Base-by-base conservation (phyloP, 331 rosid genomes). In the Quercus phellos region DNA sequence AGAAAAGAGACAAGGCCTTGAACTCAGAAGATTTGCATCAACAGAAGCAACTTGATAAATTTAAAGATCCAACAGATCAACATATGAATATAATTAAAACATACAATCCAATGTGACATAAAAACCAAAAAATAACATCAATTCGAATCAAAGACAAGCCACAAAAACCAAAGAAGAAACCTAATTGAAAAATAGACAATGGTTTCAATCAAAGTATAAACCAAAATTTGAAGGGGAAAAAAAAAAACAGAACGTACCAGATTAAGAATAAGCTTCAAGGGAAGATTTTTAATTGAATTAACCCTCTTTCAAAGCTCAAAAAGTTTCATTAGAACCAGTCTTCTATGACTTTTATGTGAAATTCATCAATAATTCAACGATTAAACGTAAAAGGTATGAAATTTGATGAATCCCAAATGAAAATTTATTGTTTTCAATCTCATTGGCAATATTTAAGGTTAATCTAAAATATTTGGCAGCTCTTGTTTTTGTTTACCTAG, bases 91-190 rank as follows among this genome's bases (percentile, higher is more conserved):
- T 2, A 30, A 63, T 5, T 13, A 63, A 63, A 29, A 30, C 5
- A 16, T 9, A 5, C 6, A 63, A 27, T 29, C 69, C 42, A 63
- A 16, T 29, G 42, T 2, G 29, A 29, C 19, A 1, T 5, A 16
- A 63, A 29, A 0, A 54, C 50, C 22, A 60, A 71, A 50, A 61
- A 67, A 70, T 6, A 50, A 7, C 38, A 71, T 79, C 9, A 24
- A 70, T 12, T 71, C 56, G 54, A 10, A 50, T n/a, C 32, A 8
- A 67, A 71, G 68, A 24, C 53, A 27, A 73, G n/a, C 54, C 2
- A 76, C 43, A 69, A 34, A 53, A 74, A 30, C 18, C 51, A 74
- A 51, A 9, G 71, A 77, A 80, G 79, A 18, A 80, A 54, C 71
- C 4, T 38, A 75, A 21, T 63, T 17, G n/a, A 21, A 16, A 34